A percentile compares a stretch with the other conserved stretches of the same genome.
phyloP scores from a whole-genome alignment of 768 basidiomycete genomes.

The Dictyophora rubrovolvata region DNA sequence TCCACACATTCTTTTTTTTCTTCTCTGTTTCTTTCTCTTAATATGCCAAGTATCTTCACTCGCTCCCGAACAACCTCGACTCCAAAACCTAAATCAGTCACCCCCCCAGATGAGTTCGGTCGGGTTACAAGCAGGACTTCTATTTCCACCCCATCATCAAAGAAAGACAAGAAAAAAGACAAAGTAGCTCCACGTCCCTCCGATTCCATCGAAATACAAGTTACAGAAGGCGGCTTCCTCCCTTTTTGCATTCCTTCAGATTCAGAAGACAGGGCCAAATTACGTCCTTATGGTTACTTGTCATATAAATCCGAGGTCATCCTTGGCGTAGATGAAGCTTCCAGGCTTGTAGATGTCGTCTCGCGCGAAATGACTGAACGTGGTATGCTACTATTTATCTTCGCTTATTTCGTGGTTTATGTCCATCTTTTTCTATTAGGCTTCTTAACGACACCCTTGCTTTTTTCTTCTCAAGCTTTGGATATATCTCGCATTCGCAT shows the following conservation, averaged over 20 bases:
- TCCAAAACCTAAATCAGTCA: slow-evolving; percentile 20
- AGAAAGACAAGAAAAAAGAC: slow-evolving; percentile 40
- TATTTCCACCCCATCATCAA: slow-evolving; percentile 24
- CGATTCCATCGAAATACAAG: not conserved
- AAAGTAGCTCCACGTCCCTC: slow-evolving; percentile 31
- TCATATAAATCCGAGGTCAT: slow-evolving; percentile 64
- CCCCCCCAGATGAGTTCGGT: slow-evolving; percentile 55
- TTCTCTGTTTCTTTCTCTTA: not conserved
- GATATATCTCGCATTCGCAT: slow-evolving; percentile 71
- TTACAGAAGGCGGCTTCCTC: slow-evolving; percentile 10
- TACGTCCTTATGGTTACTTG: slow-evolving; percentile 59
- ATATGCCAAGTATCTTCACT: slow-evolving; percentile 68
- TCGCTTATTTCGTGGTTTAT: not conserved
- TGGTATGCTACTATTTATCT: slow-evolving; percentile 24
- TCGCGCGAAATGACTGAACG: slow-evolving; percentile 60
- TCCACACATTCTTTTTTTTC: slow-evolving; percentile 2
- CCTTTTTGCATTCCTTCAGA: slow-evolving; percentile 4
- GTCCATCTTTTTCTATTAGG: slow-evolving; percentile 18
- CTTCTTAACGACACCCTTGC: slow-evolving; percentile 74
- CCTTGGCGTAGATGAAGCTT: slow-evolving; percentile 64
- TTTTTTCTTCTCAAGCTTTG: slow-evolving; percentile 82
- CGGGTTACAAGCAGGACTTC: slow-evolving; percentile 40
- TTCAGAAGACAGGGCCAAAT: slow-evolving; percentile 16
- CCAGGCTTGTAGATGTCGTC: slow-evolving; percentile 60
- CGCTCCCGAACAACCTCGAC: slow-evolving; percentile 55